Base-by-base conservation (phyloP, 352 stramenopile species). In the Poterioochromonas sp. region DNA sequence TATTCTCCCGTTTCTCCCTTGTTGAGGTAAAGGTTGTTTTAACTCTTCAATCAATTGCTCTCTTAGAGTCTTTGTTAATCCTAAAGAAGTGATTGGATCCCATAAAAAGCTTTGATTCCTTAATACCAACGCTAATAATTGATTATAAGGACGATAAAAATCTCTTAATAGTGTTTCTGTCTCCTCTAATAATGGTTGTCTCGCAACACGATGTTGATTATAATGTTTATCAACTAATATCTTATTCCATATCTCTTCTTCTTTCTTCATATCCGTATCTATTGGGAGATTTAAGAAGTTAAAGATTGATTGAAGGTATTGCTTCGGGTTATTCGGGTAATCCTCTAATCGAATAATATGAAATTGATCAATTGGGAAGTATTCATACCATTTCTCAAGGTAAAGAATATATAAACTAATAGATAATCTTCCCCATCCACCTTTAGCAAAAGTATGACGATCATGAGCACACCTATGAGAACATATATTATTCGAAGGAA, bases 81-180 rank as follows among this genome's bases (percentile, higher is more conserved):
- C 47, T 26, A 26, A 26, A 26, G 26, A 15, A 15, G 26, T 26
- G 47, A 26, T 15, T 15, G 15, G 26, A 54, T 51, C 65, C 65
- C 65, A 74, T 53, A 54, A 37, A 54, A 74, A 51, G 12, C 32
- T 34, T 8, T 53, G 3, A 74, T 74, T 32, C 11, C 40, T 1
- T 3, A 71, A 29, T 15, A 74, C 29, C 3, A n/a, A 11, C 3
- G 29, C 65, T 18, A 74, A 39, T 20, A 74, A 39, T 3, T 32
- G 8, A 39, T 74, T 74, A 74, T 74, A 74, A 26, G 65, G 65
- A 29, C 32, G 65, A 54, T 74, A 54, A 54, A 74, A 74, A 8
- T 74, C 40, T 26, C 40, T 32, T 34, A 74, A 39, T 26, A 51
- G 35, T 12, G 18, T 12, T 51, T 74, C 65, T 39, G 65, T 74